Evolutionary conservation across 345 rosid genomes (phyloP), one percentile per base, ranked within the genome.

Genomic region (Arabis alpina): DNA sequence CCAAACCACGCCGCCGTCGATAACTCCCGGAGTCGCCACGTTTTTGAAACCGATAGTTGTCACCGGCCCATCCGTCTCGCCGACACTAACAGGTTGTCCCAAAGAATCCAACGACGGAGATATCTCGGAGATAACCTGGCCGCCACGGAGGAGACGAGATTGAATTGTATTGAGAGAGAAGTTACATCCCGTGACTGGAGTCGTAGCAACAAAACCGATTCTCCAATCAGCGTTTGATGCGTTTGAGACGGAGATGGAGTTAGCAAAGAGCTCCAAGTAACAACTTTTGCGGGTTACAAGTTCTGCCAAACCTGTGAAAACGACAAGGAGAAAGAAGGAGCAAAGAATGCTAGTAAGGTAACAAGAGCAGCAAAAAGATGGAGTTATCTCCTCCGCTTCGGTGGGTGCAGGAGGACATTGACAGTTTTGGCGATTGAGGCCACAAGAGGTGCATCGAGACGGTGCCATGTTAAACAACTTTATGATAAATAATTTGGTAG

Each of bases 111-210:
- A 16, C 49, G 8, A 16, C 0, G 12, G 5, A 34, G 41, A 27
- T 11, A 12, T 6, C 16, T 49, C 12, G 43, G 66, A 59, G 32
- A 70, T 59, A 59, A 70, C 59, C 27, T 70, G 1, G 32, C 13
- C 59, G n/a, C 66, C 74, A 6, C 51, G 59, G 7, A 70, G 51
- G 25, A 70, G 44, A 70, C 74, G 66, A 13, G 58, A 49, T 9
- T 12, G 49, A 42, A 59, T 43, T 49, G 74, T 14, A 1, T 11
- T 8, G 11, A 59, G 14, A 48, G 60, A 49, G 50, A 49, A 13
- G 11, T 70, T 27, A 5, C 74, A 70, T 12, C 50, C n/a, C 5
- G 66, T 37, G 40, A 11, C 10, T 49, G 66, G 74, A 70, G 42
- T 70, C 66, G 1, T 70, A 0, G 58, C 42, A 15, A 49, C 9